Base-by-base conservation (phyloP, 73 alveolate species). In the Paramecium primaurelia region DNA sequence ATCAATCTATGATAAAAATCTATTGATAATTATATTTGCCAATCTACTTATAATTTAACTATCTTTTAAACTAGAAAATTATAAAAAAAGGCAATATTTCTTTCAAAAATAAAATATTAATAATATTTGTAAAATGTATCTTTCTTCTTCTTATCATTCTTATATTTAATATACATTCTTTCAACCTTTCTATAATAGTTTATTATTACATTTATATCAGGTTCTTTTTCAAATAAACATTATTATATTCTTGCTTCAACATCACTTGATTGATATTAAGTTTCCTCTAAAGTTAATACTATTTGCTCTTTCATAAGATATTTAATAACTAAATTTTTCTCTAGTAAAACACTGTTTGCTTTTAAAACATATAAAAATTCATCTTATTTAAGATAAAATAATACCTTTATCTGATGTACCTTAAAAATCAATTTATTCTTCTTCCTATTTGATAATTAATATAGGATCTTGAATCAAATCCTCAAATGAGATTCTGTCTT, bases 51-150 rank as follows among this genome's bases (percentile, higher is more conserved):
- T 10, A 77, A 68, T 69, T 87, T 64, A 2, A 87, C 49, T 16
- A 87, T 42, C 49, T 42, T 87, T 47, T 87, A 40, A 22, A 87
- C 59, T 14, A 87, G 88, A 10, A 64, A 87, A 30, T 87, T 87
- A 64, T 37, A 87, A 77, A 87, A 87, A 86, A 87, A 87, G 5
- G 93, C 93, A 87, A 87, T 87, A 68, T 87, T 87, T 64, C 93
- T 73, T 38, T 87, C 93, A 64, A 64, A 87, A 7, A 87, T 28
- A 22, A 87, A 64, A 64, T 87, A 87, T n/a, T 87, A 58, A 47
- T 87, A 59, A 18, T 38, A 64, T 77, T 87, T 87, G 25, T 47
- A 26, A 26, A 87, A 59, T 36, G 45, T 32, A 54, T 87, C 86
- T 68, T 86, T 87, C 20, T 54, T 87, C 36, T 87, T 64, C 86